Evolutionary conservation across 2,329 filamentous ascomycete species (phyloP).

Genomic region (Dactylellina drechsleri): DNA sequence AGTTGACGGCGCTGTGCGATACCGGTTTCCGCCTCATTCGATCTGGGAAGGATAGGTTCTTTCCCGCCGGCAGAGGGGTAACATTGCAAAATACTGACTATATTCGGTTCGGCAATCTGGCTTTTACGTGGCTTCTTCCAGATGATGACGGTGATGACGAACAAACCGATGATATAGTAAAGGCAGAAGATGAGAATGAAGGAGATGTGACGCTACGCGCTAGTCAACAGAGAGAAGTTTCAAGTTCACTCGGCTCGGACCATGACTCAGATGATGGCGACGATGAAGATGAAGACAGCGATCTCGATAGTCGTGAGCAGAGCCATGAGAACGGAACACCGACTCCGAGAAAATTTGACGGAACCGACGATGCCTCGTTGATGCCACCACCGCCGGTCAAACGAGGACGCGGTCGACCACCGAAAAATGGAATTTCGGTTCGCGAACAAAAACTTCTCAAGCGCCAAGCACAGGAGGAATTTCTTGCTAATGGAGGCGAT

Average conservation of each 20-base stretch:
- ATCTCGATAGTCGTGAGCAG: conserved; percentile 40
- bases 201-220: conserved; percentile 54
- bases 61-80: conserved; percentile 26
- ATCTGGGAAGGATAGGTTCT: conserved; percentile 26
- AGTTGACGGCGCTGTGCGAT: conserved; percentile 31
- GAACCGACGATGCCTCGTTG: conserved; percentile 51
- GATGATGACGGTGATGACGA: conserved; percentile 43
- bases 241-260: conserved; percentile 26
- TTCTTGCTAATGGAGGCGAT: conserved; percentile 55
- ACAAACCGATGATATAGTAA: conserved; percentile 31
- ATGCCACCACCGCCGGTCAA: conserved; percentile 51
- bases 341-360: conserved; percentile 52
- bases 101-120: conserved; percentile 44
- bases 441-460: conserved; percentile 56
- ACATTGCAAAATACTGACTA: conserved; percentile 20
- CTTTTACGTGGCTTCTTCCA: conserved; percentile 54
- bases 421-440: conserved; percentile 53
- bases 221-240: neutral
- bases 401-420: conserved; percentile 52
- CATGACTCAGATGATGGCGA: conserved; percentile 46
- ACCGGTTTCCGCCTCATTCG: conserved; percentile 30
- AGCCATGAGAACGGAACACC: conserved; percentile 55
- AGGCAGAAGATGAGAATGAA: conserved; percentile 51
- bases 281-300: conserved; percentile 55
- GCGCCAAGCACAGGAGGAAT: conserved; percentile 55